Conservation (phyloP, 192 early-diverging fungal species). For the Coemansia sp. region DNA sequence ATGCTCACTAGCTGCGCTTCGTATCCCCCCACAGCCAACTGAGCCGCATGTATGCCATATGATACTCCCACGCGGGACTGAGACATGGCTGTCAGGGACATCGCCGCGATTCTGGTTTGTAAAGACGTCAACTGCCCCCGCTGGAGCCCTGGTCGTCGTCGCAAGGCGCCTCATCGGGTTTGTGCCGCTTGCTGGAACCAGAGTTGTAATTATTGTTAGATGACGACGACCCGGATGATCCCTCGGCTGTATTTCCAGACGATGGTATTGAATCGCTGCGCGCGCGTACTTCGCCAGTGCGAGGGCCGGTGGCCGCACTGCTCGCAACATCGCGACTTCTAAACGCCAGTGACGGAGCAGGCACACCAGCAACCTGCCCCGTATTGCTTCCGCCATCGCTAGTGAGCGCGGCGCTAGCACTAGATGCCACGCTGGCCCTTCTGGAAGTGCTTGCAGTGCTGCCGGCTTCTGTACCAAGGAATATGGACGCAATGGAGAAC, state of each 20-base stretch:
- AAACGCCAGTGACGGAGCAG: neutral
- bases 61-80: neutral
- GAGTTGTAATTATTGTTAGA: neutral
- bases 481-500: slow-evolving; percentile 28
- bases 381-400: neutral
- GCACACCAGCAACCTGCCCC: neutral
- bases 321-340: neutral
- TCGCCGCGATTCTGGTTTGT: neutral
- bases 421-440: slow-evolving; percentile 23
- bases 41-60: neutral
- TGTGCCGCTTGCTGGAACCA: slow-evolving; percentile 34
- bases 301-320: slow-evolving; percentile 1
- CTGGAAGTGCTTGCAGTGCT: slow-evolving; percentile 30
- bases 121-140: slow-evolving; percentile 3
- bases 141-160: slow-evolving; percentile 3
- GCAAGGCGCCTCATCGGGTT: slow-evolving; percentile 5
- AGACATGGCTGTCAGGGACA: neutral
- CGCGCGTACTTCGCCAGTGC: slow-evolving; percentile 24
- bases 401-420: slow-evolving; percentile 5
- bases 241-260: neutral
- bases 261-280: slow-evolving; percentile 16
- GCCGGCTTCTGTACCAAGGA: slow-evolving; percentile 32
- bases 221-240: neutral
- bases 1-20: too few relatives aligned
- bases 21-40: neutral